Percentiles rank a stretch among this genome's conserved stretches.
Conservation (phyloP, 2,329 filamentous ascomycete species). For the Neonectria faginata region DNA sequence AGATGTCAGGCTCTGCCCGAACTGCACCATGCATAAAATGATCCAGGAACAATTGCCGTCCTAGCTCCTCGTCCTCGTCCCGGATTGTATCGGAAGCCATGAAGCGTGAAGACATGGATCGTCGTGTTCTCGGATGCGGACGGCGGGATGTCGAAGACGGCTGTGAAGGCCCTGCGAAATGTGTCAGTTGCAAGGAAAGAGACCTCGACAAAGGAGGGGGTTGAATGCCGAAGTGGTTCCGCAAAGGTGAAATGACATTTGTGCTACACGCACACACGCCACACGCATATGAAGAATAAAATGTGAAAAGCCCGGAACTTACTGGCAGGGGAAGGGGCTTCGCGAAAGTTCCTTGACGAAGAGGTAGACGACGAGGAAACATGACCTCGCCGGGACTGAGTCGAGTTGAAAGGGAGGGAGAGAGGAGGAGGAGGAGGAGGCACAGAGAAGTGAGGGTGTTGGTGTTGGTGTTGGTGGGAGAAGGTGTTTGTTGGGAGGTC, state of each 20-base stretch:
- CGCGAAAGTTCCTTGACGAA: slow-evolving; percentile 33
- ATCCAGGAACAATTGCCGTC: slow-evolving; percentile 32
- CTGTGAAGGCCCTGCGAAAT: slow-evolving; percentile 36
- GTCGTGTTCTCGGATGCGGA: slow-evolving; percentile 44
- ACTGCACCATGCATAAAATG: slow-evolving; percentile 24
- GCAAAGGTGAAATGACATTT: slow-evolving; percentile 9
- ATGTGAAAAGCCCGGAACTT: slow-evolving; percentile 24
- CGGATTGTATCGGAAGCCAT: slow-evolving; percentile 38
- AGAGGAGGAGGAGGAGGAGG: slow-evolving; percentile 35
- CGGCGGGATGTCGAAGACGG: slow-evolving; percentile 44
- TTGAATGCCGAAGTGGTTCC: slow-evolving; percentile 16
- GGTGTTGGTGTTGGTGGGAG: slow-evolving; percentile 37
- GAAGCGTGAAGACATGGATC: slow-evolving; percentile 41
- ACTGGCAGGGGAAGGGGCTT: slow-evolving; percentile 40
- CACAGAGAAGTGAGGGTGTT: slow-evolving; percentile 31
- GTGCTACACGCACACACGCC: slow-evolving; percentile 1
- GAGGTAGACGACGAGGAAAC: slow-evolving; percentile 31
- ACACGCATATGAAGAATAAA: background rate
- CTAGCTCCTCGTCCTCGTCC: slow-evolving; percentile 39
- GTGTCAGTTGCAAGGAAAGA: slow-evolving; percentile 24
- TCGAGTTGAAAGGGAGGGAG: slow-evolving; percentile 30
- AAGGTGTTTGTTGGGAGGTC: slow-evolving; percentile 37
- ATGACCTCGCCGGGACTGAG: slow-evolving; percentile 34
- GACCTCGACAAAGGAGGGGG: background rate
- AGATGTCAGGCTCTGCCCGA: slow-evolving; percentile 23